Evolutionary conservation across 2,329 filamentous ascomycete species (phyloP).

Genomic region (Apiospora malaysiana): DNA sequence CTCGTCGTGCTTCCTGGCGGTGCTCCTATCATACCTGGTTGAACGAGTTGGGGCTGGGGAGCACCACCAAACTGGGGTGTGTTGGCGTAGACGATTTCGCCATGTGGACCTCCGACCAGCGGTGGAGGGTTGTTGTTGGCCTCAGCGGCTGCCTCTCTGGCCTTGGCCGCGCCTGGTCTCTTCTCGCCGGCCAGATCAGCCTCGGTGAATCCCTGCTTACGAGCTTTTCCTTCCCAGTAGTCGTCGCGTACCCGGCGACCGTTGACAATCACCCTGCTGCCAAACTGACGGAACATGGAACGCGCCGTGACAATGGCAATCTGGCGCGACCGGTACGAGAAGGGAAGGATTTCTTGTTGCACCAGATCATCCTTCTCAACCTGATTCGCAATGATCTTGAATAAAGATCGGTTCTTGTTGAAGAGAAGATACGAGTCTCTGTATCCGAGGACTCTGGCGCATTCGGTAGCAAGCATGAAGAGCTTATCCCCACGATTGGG

Average conservation of each 20-base stretch:
- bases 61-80: constrained; percentile 69
- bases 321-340: constrained; percentile 97
- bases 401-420: constrained; percentile 96
- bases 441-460: constrained; percentile 90
- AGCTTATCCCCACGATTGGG: constrained; percentile 90
- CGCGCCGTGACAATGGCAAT: constrained; percentile 97
- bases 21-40: constrained; percentile 73
- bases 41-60: constrained; percentile 71
- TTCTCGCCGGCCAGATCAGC: constrained; percentile 96
- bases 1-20: constrained; percentile 70
- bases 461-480: constrained; percentile 98
- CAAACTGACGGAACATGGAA: constrained; percentile 99
- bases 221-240: constrained; percentile 97
- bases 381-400: constrained; percentile 97
- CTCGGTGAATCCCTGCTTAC: constrained; percentile 97
- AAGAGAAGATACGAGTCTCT: constrained; percentile 97
- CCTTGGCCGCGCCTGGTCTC: constrained; percentile 88
- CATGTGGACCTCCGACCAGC: constrained; percentile 71
- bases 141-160: constrained; percentile 79
- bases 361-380: constrained; percentile 97
- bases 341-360: constrained; percentile 91
- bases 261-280: constrained; percentile 88
- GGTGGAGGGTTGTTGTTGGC: constrained; percentile 64
- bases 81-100: constrained; percentile 88
- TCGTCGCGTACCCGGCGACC: constrained; percentile 93